Conservation (phyloP, 225 moss, liverwort and hornwort species). For the Bryoerythrophyllum caledonicum region DNA sequence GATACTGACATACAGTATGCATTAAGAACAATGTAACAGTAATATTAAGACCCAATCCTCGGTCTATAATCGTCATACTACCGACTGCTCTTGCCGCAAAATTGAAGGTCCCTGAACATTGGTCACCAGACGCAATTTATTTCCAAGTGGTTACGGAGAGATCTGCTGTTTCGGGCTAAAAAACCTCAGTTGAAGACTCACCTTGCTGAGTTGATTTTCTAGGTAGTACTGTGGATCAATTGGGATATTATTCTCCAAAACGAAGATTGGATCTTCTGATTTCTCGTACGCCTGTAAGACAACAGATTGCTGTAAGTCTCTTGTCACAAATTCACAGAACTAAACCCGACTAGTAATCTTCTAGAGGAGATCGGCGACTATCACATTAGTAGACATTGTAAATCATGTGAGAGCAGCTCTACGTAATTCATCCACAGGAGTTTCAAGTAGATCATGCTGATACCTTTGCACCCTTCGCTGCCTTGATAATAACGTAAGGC, state of each 20-base stretch:
- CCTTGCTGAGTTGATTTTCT: conserved; percentile 96
- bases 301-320: conserved; percentile 20
- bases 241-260: conserved; percentile 94
- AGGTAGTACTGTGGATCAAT: conserved; percentile 96
- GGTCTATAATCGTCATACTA: not conserved
- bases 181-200: conserved; percentile 27
- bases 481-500: conserved; percentile 96
- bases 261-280: conserved; percentile 99
- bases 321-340: not conserved
- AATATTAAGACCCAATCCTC: not conserved
- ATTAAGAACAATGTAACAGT: not conserved
- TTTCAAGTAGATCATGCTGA: conserved; percentile 2
- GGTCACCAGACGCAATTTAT: conserved; percentile 1
- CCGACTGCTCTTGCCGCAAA: not conserved
- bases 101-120: conserved; percentile 2
- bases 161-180: not conserved
- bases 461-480: conserved; percentile 96
- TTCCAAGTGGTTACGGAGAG: not conserved
- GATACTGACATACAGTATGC: not conserved
- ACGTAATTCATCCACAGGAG: conserved; percentile 2
- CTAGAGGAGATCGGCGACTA: conserved; percentile 3
- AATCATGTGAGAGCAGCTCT: conserved; percentile 13
- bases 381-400: not conserved
- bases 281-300: conserved; percentile 84
- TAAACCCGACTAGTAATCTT: not conserved